A percentile compares a stretch with the other conserved stretches of the same genome.
Evolutionary conservation across 371 early-diverging fungal species (phyloP).

Genomic region (Phascolomyces articulosus): DNA sequence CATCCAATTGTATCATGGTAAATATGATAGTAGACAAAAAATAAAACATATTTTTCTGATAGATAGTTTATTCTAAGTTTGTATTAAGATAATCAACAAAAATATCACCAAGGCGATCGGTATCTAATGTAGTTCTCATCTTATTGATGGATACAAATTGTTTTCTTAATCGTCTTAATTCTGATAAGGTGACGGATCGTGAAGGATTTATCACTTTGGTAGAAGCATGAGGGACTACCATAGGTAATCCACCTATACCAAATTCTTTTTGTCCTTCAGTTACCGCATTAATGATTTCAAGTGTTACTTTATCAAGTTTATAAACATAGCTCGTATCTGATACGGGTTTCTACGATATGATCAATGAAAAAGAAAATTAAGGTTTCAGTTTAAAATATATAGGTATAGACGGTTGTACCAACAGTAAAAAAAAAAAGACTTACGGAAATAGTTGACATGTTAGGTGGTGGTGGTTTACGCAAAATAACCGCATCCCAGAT

Average conservation of each 20-base stretch:
- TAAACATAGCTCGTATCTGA: constrained; percentile 89
- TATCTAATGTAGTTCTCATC: constrained; percentile 72
- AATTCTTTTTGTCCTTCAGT: constrained; percentile 79
- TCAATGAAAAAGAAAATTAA: neutral
- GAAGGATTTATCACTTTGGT: constrained; percentile 69
- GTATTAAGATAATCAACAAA: constrained; percentile 92
- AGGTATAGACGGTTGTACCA: neutral
- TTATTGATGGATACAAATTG: constrained; percentile 91
- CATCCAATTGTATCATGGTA: too few species aligned
- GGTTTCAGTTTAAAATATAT: constrained; percentile 2
- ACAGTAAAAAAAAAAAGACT: too few species aligned
- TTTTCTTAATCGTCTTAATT: constrained; percentile 80
- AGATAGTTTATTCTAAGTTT: constrained; percentile 47
- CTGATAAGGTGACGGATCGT: constrained; percentile 75
- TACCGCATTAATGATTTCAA: constrained; percentile 80
- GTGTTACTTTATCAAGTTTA: constrained; percentile 84
- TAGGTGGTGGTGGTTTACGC: constrained; percentile 82
- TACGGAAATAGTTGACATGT: constrained; percentile 78
- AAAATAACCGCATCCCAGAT: constrained; percentile 83
- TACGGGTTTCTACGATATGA: constrained; percentile 81
- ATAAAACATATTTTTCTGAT: too few species aligned
- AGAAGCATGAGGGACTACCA: constrained; percentile 66
- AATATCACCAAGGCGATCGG: constrained; percentile 73
- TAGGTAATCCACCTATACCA: constrained; percentile 59
- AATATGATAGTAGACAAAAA: too few species aligned